Base-by-base conservation (phyloP, 2,329 filamentous ascomycete genomes). In the Dothistroma septosporum region DNA sequence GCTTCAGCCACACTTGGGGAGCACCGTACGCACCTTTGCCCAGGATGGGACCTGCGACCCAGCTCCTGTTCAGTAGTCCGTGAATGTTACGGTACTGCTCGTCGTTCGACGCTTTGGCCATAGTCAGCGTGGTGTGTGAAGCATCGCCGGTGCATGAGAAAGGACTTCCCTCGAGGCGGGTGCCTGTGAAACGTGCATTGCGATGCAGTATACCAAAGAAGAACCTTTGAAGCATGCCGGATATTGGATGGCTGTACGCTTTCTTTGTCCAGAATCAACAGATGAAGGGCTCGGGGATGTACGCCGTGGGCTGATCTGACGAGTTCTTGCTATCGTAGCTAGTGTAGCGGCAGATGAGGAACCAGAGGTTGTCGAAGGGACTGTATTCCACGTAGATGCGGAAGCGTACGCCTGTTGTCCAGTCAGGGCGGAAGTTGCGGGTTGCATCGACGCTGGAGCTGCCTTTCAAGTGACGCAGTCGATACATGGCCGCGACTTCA, bases 341-440 rank as follows among this genome's bases (percentile, higher is more conserved):
- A 35, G 7, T 7, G 12, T 35, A 35, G 32, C 32, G 32, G 7
- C 12, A 7, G 32, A 35, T 35, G 7, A 35, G 12, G 7, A 12
- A 35, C 32, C 32, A 35, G 7, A 35, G 32, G 12, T 7, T 35
- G 12, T 12, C 32, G 12, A 7, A 35, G 32, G 32, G 32, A 35
- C 60, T 58, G 32, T 37, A 58, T 12, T 61, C 60, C 50, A 61
- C 47, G 35, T 58, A 61, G 28, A 60, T 47, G 48, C 54, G 53
- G 35, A 53, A n/a, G n/a, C n/a, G n/a, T 32, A 35, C 32, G 32
- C 32, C 12, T 35, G 32, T 12, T 12, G 12, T 35, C 44, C 49
- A 12, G 46, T 47, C 32, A 7, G 11, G 28, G 28, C 52, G 28
- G 32, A 33, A 61, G 21, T 61, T 61, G 24, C 54, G 59, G 22